Base-by-base conservation (phyloP, 192 early-diverging fungal genomes). In the Cladochytrium replicatum region DNA sequence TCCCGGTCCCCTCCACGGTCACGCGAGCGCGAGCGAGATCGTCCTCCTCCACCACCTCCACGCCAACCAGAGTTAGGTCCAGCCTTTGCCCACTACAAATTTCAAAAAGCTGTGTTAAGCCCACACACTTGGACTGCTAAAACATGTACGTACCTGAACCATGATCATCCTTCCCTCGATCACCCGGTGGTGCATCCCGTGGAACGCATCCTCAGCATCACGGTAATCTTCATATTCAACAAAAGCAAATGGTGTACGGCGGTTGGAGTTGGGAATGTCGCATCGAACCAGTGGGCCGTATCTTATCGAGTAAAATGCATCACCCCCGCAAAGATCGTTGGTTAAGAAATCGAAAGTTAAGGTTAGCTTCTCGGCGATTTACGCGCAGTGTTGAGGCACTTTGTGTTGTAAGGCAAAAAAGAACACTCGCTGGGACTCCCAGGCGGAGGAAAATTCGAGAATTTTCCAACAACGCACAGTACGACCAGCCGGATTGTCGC, bases 281-380 rank as follows among this genome's bases (percentile, higher is more conserved):
- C 88, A 88, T 41, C 88, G 86, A 42, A 91, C 77, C 23, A 91
- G 74, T 26, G 81, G 71, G 26, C 88, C 88, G 55, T 83, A 91
- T 65, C 87, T 89, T n/a, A n/a, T n/a, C n/a, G n/a, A n/a, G n/a
- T n/a, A n/a, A n/a, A n/a, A n/a, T n/a, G n/a, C n/a, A n/a, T n/a
- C n/a, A n/a, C n/a, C n/a, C n/a, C n/a, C n/a, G n/a, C n/a, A n/a
- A n/a, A 25, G 24, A 6, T 2, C 2, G 19, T 37, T 30, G 2
- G 39, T 30, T 2, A 37, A 41, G 2, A 46, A 2, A 2, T 22
- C 19, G 22, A 46, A 46, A n/a, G n/a, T n/a, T n/a, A n/a, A n/a
- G n/a, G n/a, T n/a, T n/a, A n/a, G n/a, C n/a, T n/a, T n/a, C n/a
- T n/a, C n/a, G n/a, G n/a, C n/a, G n/a, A n/a, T n/a, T n/a, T n/a